These are phyloP conservation scores for Neopestalotiopsis clavispora DNA, from an alignment of 2,329 filamentous ascomycete species.

Conservation along the genomic window DNA sequence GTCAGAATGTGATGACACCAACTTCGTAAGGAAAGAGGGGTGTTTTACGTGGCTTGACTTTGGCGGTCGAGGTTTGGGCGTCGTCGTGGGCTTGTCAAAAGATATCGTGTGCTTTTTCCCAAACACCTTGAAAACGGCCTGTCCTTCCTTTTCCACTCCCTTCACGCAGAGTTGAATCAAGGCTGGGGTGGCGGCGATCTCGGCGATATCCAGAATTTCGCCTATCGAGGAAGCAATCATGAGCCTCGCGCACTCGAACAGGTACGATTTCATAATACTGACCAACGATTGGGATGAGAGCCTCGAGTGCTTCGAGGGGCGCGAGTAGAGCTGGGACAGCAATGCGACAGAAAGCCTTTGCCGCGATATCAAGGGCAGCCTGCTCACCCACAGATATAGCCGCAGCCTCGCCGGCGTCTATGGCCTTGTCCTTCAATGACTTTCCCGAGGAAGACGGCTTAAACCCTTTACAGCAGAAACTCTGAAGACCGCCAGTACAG, in stretches of 20 bases:
- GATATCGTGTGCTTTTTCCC: slow-evolving; percentile 13
- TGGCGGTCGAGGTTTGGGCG: neutral
- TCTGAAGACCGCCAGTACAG: slow-evolving; percentile 35
- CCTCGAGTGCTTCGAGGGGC: slow-evolving; percentile 28
- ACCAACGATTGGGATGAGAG: slow-evolving; percentile 29
- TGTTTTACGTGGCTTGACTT: slow-evolving; percentile 3
- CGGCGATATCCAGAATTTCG: slow-evolving; percentile 14
- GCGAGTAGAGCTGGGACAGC: slow-evolving; percentile 34
- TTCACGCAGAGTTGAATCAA: slow-evolving; percentile 36
- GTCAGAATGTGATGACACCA: neutral
- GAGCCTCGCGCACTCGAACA: slow-evolving; percentile 21
- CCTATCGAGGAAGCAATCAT: slow-evolving; percentile 25
- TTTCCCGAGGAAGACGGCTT: slow-evolving; percentile 27
- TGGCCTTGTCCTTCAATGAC: slow-evolving; percentile 26
- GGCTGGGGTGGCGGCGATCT: slow-evolving; percentile 25
- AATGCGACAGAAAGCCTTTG: slow-evolving; percentile 39
- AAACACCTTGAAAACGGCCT: slow-evolving; percentile 22
- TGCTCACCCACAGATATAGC: slow-evolving; percentile 33
- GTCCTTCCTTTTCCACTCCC: slow-evolving; percentile 38
- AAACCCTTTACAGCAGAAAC: slow-evolving; percentile 37
- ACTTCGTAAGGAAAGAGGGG: neutral
- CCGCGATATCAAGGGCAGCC: slow-evolving; percentile 37
- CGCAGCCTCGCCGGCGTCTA: slow-evolving; percentile 30
- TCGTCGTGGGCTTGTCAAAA: slow-evolving; percentile 5
- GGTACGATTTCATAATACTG: neutral